Base-by-base conservation (phyloP, 2,329 filamentous ascomycete species). In the Tolypocladium amazonense region DNA sequence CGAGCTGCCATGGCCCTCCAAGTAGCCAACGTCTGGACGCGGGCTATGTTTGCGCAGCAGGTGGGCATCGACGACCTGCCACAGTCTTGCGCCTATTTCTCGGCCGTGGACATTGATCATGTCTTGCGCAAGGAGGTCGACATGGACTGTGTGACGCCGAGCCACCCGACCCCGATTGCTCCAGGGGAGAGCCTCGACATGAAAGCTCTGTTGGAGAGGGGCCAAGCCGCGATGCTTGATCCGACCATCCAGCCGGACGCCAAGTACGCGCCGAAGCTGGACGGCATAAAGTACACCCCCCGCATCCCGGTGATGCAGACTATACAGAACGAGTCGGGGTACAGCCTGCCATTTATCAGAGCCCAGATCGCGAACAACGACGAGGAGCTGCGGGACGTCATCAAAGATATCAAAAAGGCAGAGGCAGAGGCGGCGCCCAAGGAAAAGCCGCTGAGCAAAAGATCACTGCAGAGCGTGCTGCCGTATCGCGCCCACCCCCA, bases 61-160 rank as follows among this genome's bases (percentile, higher is more conserved):
- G 90, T 97, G 69, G 94, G 94, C 61, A 99, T 99, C 67, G 81
- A 96, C 64, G 94, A 99, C 69, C 81, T 99, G 12, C 94, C 95
- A 0, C 94, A 97, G 69, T 87, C 89, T 0, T 97, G 92, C 68
- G 94, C 94, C 11, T 99, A 92, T 74, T 99, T 99, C 75, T 95
- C 90, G 1, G 93, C 94, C 4, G 86, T 99, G 7, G 94, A 99
- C 69, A 90, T 99, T 65, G 94, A 99, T 69, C 87, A 91, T 67
- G 92, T 99, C 3, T 80, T 99, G n/a, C 85, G 94, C 57, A 99
- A 99, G 72, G 94, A 99, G 73, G 95, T 99, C 4, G 89, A 99
- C 72, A 96, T 99, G 90, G 89, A 96, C 69, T 99, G 94, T 71
- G 76, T 97, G 52, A 99, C 94, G 0, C 94, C 94, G 0, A 94